phyloP scores from a whole-genome alignment of 2,329 filamentous ascomycete species.

The Penicillium sp. region DNA sequence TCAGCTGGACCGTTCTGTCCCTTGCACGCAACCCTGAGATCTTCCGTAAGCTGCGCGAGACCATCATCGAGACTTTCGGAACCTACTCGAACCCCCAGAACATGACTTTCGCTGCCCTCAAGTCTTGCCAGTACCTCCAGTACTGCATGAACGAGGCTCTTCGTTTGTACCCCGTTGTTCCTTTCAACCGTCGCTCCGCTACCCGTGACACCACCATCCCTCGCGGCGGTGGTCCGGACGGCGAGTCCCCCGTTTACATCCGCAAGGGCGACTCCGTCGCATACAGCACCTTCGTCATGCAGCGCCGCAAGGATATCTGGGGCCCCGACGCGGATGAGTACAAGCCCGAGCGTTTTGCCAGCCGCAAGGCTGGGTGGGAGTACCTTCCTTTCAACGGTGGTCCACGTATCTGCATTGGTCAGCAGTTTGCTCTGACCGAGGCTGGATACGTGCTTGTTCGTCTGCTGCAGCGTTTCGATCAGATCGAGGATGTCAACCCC shows the following conservation, averaged over 20 bases:
- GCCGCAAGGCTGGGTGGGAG: conserved; percentile 63
- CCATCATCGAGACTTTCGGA: conserved; percentile 40
- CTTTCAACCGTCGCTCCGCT: conserved; percentile 46
- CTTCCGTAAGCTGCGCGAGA: conserved; percentile 37
- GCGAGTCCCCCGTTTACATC: conserved; percentile 61
- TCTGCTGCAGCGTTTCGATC: conserved; percentile 70
- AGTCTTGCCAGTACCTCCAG: conserved; percentile 41
- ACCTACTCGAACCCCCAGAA: conserved; percentile 38
- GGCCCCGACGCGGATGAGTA: conserved; percentile 54
- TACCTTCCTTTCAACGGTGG: conserved; percentile 77
- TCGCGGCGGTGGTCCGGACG: conserved; percentile 61
- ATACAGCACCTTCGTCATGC: conserved; percentile 72
- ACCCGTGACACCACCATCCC: conserved; percentile 46
- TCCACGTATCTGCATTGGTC: conserved; percentile 72
- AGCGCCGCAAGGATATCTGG: conserved; percentile 60
- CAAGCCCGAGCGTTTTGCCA: conserved; percentile 69
- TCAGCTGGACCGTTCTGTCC: conserved; percentile 48
- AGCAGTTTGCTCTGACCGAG: conserved; percentile 80
- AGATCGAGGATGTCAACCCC: conserved; percentile 49
- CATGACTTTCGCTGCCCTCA: conserved; percentile 47
- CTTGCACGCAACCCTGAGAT: conserved; percentile 41
- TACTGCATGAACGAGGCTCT: conserved; percentile 42
- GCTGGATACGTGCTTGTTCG: conserved; percentile 66
- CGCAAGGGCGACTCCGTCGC: conserved; percentile 65
- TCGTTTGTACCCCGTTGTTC: conserved; percentile 49